Evolutionary conservation across 208 protist species (phyloP).

Genomic region (Angomonas ambiguus): DNA sequence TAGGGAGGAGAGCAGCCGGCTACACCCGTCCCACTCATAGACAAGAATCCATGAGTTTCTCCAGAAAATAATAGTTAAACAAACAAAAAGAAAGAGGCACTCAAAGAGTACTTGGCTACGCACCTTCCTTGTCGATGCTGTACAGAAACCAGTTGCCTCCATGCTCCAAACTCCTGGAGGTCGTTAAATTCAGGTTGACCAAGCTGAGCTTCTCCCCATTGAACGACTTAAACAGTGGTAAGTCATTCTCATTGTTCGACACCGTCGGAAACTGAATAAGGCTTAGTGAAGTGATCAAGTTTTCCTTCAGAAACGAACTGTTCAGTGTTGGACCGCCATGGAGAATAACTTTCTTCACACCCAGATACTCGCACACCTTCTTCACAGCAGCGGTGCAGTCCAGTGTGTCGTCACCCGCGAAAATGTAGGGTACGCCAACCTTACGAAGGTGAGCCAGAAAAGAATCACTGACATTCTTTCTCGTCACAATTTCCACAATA

Average conservation of each 20-base stretch:
- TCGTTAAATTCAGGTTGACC: constrained; percentile 6
- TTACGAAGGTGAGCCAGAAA: constrained; percentile 16
- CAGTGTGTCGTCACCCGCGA: constrained; percentile 21
- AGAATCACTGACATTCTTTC: constrained; percentile 20
- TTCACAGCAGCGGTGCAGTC: constrained; percentile 14
- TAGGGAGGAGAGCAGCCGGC: background rate
- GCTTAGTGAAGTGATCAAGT: constrained; percentile 14
- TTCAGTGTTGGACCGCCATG: constrained; percentile 21
- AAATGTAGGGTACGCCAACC: constrained; percentile 22
- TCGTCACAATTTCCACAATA: constrained; percentile 17
- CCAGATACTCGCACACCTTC: constrained; percentile 16
- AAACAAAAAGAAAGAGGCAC: background rate
- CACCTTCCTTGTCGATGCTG: background rate
- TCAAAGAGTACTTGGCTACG: background rate
- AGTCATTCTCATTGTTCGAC: constrained; percentile 9
- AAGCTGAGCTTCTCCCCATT: constrained; percentile 4
- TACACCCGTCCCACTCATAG: no score
- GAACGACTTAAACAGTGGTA: constrained; percentile 10
- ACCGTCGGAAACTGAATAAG: constrained; percentile 15
- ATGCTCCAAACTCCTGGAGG: constrained; percentile 18
- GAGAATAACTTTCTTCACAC: constrained; percentile 11
- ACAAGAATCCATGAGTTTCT: no score
- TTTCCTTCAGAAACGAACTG: constrained; percentile 15
- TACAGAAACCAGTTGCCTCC: constrained; percentile 20
- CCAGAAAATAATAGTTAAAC: no score